A percentile compares a stretch with the other conserved stretches of the same genome.
phyloP scores from a whole-genome alignment of 1,139 yeast genomes.

The Geotrichum aggregatum region DNA sequence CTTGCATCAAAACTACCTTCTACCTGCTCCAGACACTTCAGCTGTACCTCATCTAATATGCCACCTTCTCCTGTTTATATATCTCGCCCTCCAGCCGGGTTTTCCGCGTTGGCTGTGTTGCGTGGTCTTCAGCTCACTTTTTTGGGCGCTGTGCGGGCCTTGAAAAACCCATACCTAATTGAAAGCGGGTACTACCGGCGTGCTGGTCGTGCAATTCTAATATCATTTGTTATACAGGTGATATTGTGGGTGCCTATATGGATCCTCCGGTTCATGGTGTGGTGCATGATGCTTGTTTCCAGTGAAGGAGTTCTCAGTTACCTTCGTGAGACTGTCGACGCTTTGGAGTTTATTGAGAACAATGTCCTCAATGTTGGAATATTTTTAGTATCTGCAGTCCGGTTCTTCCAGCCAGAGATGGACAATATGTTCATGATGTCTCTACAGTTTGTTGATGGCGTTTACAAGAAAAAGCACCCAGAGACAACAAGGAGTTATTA shows the following conservation, averaged over 20 bases:
- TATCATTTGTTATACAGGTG: constrained; percentile 43
- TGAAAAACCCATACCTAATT: constrained; percentile 45
- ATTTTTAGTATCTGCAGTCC: constrained; percentile 42
- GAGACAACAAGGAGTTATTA: constrained; percentile 32
- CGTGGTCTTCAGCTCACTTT: constrained; percentile 55
- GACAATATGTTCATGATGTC: constrained; percentile 43
- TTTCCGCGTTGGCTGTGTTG: constrained; percentile 46
- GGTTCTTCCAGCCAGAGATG: constrained; percentile 41
- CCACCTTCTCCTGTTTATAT: constrained; percentile 47
- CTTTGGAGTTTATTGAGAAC: constrained; percentile 39
- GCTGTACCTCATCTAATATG: too few relatives aligned
- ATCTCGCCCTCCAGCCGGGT: constrained; percentile 49
- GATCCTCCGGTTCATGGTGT: constrained; percentile 24
- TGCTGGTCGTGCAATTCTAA: constrained; percentile 39
- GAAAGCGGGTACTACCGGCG: constrained; percentile 39
- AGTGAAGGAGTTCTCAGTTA: not conserved
- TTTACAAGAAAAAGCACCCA: constrained; percentile 41
- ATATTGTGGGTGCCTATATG: constrained; percentile 40
- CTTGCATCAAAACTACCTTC: not conserved
- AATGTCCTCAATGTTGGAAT: constrained; percentile 46
- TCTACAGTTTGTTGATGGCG: constrained; percentile 43
- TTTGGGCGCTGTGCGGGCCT: constrained; percentile 48
- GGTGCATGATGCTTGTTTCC: constrained; percentile 20
- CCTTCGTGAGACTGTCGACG: constrained; percentile 27
- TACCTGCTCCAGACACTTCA: constrained; percentile 49